A percentile compares a stretch with the other conserved stretches of the same genome.
phyloP scores from a whole-genome alignment of 805 yeast species.

The Monosporozyma yasuniensis region DNA sequence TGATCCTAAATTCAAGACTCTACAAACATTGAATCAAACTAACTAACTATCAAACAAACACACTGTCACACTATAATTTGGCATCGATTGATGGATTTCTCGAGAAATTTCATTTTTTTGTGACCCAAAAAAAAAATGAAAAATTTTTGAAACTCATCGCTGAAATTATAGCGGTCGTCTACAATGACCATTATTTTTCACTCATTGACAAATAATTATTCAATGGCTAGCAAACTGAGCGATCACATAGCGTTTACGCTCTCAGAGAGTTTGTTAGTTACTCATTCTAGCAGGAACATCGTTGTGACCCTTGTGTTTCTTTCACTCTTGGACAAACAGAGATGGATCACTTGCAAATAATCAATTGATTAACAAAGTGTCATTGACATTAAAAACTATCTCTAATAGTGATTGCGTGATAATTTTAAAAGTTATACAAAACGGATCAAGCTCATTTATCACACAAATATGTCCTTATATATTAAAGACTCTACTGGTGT shows the following conservation, averaged over 20 bases:
- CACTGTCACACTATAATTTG: neutral
- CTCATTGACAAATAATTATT: neutral
- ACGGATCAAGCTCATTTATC: neutral
- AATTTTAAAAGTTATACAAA: neutral
- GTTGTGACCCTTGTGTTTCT: too few relatives aligned
- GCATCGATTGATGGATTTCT: neutral
- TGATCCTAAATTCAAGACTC: too few relatives aligned
- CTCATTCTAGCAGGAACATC: neutral
- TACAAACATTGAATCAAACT: neutral
- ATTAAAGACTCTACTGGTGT: slow-evolving; percentile 67
- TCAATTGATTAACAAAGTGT: neutral
- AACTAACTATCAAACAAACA: neutral
- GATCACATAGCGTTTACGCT: neutral
- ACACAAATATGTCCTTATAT: slow-evolving; percentile 38
- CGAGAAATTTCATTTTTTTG: neutral
- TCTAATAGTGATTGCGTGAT: neutral
- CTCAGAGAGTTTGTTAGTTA: neutral
- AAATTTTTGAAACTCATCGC: neutral
- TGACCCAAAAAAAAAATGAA: neutral
- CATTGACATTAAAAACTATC: neutral
- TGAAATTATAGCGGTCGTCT: neutral
- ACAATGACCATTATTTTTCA: neutral
- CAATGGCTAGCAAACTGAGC: too few relatives aligned
- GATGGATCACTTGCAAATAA: too few relatives aligned
- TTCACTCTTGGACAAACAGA: too few relatives aligned